Conservation (phyloP, 176 grass and related monocot species). For the Carex kokanica region DNA sequence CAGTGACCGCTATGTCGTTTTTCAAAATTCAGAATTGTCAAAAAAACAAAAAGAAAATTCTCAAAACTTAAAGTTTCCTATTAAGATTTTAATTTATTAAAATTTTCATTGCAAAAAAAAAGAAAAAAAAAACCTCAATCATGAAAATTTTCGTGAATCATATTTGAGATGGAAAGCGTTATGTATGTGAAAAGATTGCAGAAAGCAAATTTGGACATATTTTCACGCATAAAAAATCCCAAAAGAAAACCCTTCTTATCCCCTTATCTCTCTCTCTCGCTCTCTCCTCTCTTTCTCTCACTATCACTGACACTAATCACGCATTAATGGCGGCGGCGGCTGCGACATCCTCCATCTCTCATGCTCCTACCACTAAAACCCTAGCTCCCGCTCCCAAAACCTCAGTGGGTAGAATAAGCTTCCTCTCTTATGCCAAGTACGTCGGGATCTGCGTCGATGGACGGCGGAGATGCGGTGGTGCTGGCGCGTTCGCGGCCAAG, state of each 20-base stretch:
- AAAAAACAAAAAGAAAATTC: too few species aligned
- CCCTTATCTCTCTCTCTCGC: background rate
- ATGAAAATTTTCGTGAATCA: too few species aligned
- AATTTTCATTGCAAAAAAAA: too few species aligned
- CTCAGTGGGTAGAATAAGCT: slow-evolving; percentile 19
- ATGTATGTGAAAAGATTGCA: too few species aligned
- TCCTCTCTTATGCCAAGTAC: background rate
- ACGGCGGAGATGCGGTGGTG: background rate
- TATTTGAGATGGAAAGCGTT: too few species aligned
- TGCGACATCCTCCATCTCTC: slow-evolving; percentile 32
- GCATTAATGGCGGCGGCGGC: slow-evolving; percentile 47
- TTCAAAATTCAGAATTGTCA: too few species aligned
- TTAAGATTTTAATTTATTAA: too few species aligned
- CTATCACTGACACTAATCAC: background rate
- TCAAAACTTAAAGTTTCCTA: too few species aligned
- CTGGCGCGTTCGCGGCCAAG: slow-evolving; percentile 35
- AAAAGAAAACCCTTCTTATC: slow-evolving; percentile 10
- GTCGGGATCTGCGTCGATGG: background rate
- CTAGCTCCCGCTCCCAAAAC: slow-evolving; percentile 19
- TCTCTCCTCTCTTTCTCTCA: background rate
- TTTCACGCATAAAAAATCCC: background rate
- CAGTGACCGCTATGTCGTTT: too few species aligned
- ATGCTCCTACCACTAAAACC: slow-evolving; percentile 50
- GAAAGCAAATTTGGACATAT: background rate
- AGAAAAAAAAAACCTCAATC: too few species aligned